Evolutionary conservation across 2,329 filamentous ascomycete genomes (phyloP), one percentile per base, ranked within the genome.

Genomic region (Dactylellina drechsleri): DNA sequence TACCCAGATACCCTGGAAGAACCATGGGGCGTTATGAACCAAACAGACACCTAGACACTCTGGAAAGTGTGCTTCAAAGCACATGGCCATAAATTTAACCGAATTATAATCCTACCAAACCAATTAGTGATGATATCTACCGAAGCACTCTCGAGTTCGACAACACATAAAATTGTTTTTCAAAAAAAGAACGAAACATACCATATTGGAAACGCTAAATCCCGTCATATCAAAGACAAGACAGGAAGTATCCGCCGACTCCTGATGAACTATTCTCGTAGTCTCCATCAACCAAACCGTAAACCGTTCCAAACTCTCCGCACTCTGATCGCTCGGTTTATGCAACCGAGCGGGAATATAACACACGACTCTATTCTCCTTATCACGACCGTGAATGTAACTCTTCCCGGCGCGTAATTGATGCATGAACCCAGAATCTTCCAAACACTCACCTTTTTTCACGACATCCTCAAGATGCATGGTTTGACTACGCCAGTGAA

Each of bases 31-130:
- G 82, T 97, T 97, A 85, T 99, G 95, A 43, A 99, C 92, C 52
- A 98, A 86, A 1, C 98, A 92, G 1, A 91, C 87, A 28, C 94
- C 95, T 0, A 99, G 86, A 54, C 89, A 94, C 82, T 99, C 95
- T 0, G 95, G 95, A 79, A 98, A 99, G 82, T 99, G 98, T 74
- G 95, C 95, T 84, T 99, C 95, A 81, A 99, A 99, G 82, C 93
- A 97, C 83, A 97, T 96, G 82, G 98, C 97, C 91, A 99, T 97
- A 83, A 98, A 99, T 80, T 97, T 99, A 66, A 99, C 92, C 0
- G 95, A 94, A 0, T 91, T 88, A 82, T 98, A 98, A 82, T 99
- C 95, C 89, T 90, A 67, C 6, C 2, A 36, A 36, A 36, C 2
- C 6, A 1, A 10, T 36, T 10, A 36, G 31, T 5, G 31, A 36